Evolutionary conservation across 306 rosid genomes (phyloP), one percentile per base, ranked within the genome.

Genomic region (Medicago lupulina): DNA sequence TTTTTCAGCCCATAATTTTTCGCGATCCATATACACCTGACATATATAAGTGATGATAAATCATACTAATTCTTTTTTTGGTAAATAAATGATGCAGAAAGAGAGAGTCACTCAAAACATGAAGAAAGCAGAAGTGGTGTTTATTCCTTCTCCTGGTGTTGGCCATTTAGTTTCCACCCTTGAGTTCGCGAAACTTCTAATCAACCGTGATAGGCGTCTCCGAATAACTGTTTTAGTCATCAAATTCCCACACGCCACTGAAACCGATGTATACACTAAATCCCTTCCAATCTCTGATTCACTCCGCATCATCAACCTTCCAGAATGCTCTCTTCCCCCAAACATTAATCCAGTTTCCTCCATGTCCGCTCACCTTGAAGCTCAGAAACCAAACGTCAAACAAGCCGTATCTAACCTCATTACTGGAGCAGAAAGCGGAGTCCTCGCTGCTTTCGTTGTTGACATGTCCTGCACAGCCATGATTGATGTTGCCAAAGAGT

Each of bases 391-490:
- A 28, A 11, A 46, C 46, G 73, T 85, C 44, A 79, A 14, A 74
- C 23, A 79, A 63, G 73, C 58, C 3, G 69, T 81, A 14, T 12
- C 73, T 19, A 34, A 67, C 13, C 83, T 73, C 40, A 4, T 19
- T 4, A 14, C 43, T 2, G 43, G 58, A 43, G 47, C 73, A 3
- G 17, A 25, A 59, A 8, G 2, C 4, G 49, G 49, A 0, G 44
- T 36, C 12, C 85, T 87, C 8, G 87, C 84, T 4, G 91, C 90
- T 2, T 80, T 90, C 13, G 81, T 90, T 17, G 23, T 90, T 0
- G 93, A 90, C 85, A 82, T 88, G 91, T 76, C 85, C 73, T 90
- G 84, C 65, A 73, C 88, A 0, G 2, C 70, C 28, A 75, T 88
- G 86, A 80, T 75, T 1, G 90, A 90, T 13, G 79, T 85, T 0